Evolutionary conservation across 768 basidiomycete genomes (phyloP), one percentile per base, ranked within the genome.

Genomic region (Collybia sordida): DNA sequence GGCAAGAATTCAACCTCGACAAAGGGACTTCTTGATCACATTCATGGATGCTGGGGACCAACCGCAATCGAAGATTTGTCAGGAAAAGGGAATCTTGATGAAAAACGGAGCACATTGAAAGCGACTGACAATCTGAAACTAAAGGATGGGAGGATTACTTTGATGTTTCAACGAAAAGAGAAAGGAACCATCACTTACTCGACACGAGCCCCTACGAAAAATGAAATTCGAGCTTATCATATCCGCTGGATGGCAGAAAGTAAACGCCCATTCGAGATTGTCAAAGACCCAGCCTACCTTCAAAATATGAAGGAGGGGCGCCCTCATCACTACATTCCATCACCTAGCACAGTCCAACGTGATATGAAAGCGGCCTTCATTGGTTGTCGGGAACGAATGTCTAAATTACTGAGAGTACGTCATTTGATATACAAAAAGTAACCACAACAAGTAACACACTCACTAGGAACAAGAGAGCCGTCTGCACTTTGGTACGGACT

Each of bases 161-260:
- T 17, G 11, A 43, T 27, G 19, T 43, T 43, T 18, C n/a, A 25
- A 18, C 12, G 23, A 11, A 31, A 25, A 17, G 27, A 34, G 27
- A 43, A 43, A n/a, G 21, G 21, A 25, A 23, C 12, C 14, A 24
- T 43, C 7, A 43, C 42, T 14, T 43, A 43, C 42, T 43, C 42
- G n/a, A 24, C 27, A n/a, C 22, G 42, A 11, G 18, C 18, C 23
- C 42, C 24, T 25, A 43, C 24, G 8, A 43, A 43, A 28, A 43
- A 22, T 12, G 42, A 43, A 25, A 4, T 9, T 4, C 25, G 25
- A 9, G 28, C n/a, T 1, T 24, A 45, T 24, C 27, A 28, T 34
- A 18, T 45, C 21, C 5, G 28, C 21, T 77, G 74, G 75, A 55
- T 74, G 0, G 40, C 68, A 0, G 63, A 71, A 36, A 66, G 58